These are phyloP conservation scores for Dothideomycetidae sp. DNA, from an alignment of 2,329 filamentous ascomycete genomes.

Conservation along the genomic window DNA sequence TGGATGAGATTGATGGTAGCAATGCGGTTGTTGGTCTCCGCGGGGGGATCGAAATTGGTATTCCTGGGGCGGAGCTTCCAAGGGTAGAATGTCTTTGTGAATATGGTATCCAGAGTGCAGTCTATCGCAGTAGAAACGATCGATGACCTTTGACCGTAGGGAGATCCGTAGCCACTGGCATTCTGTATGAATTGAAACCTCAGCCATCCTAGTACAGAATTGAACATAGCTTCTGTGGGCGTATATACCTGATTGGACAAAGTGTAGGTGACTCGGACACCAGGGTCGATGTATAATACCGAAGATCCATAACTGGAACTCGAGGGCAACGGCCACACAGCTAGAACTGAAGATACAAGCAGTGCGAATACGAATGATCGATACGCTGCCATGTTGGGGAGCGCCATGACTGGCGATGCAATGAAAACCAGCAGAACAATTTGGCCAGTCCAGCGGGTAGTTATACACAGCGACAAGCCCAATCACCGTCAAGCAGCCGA, in stretches of 20 bases:
- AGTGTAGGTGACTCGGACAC: constrained; percentile 27
- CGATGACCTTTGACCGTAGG: constrained; percentile 16
- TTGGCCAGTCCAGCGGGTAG: too few species aligned
- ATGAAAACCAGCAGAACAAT: too few species aligned
- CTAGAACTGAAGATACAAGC: constrained; percentile 17
- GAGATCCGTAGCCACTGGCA: constrained; percentile 2
- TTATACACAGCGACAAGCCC: too few species aligned
- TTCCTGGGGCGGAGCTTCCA: constrained; percentile 62
- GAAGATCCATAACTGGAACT: constrained; percentile 25
- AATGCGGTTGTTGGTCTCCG: constrained; percentile 37
- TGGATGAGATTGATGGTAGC: constrained; percentile 49
- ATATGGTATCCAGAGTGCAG: constrained; percentile 48
- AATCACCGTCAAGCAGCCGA: too few species aligned
- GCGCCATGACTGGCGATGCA: too few species aligned
- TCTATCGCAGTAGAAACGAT: constrained; percentile 34
- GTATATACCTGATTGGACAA: constrained; percentile 18
- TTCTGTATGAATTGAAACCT: constrained; percentile 9
- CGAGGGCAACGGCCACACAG: constrained; percentile 31
- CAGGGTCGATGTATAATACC: constrained; percentile 27
- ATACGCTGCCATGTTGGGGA: too few species aligned
- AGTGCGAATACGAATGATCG: too few species aligned
- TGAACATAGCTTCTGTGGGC: constrained; percentile 4
- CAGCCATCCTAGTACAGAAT: constrained; percentile 8
- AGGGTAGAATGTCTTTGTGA: constrained; percentile 55
- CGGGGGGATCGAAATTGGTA: constrained; percentile 48